A percentile compares a stretch with the other conserved stretches of the same genome.
Evolutionary conservation across 225 moss, liverwort and hornwort genomes (phyloP).

Genomic region (Antitrichia curtipendula): DNA sequence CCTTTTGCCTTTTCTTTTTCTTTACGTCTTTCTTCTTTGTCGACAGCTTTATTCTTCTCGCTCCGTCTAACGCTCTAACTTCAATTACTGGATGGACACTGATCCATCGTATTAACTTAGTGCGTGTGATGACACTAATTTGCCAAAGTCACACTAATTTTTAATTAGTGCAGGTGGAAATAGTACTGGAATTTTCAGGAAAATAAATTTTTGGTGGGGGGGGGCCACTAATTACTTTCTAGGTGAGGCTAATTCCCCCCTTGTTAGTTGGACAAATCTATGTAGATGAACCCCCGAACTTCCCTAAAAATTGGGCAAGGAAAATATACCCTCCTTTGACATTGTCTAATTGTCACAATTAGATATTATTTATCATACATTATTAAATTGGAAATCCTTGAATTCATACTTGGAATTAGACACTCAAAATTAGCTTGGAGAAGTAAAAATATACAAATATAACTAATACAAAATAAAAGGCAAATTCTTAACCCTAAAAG

Average conservation of each 20-base stretch:
- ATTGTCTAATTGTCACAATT: neutral
- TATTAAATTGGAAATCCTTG: too few relatives aligned
- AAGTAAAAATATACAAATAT: too few relatives aligned
- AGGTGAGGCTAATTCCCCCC: accelerated
- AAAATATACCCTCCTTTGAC: neutral
- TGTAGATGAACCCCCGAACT: neutral
- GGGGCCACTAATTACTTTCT: accelerated
- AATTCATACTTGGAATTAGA: too few relatives aligned
- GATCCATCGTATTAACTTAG: neutral
- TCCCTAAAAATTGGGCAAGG: neutral
- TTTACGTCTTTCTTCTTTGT: neutral
- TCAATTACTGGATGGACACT: neutral
- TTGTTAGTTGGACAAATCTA: neutral
- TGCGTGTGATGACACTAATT: neutral
- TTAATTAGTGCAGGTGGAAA: neutral
- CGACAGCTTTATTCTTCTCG: neutral
- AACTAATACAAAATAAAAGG: too few relatives aligned
- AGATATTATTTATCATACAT: too few relatives aligned
- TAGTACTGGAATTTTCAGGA: neutral
- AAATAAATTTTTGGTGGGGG: accelerated
- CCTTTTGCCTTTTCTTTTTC: neutral
- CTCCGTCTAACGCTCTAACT: too few relatives aligned
- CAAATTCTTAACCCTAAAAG: too few relatives aligned
- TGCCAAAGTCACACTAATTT: neutral
- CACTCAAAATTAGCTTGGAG: too few relatives aligned